phyloP scores from a whole-genome alignment of 176 grass and related monocot species.

The Oryza meyeriana region DNA sequence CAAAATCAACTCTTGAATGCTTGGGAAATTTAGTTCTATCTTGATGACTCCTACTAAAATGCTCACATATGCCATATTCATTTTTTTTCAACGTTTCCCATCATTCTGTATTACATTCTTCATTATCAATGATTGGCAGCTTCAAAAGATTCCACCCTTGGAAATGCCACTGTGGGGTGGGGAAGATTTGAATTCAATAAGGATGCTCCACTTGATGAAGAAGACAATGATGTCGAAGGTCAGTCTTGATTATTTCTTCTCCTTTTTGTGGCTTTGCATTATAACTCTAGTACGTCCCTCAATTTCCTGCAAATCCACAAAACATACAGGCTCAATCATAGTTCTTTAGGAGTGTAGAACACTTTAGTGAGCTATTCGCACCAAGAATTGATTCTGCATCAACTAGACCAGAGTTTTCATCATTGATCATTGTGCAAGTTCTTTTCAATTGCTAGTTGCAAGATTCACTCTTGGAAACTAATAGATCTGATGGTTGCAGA shows the following conservation, averaged over 20 bases:
- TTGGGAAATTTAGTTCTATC: not conserved
- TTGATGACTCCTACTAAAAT: not conserved
- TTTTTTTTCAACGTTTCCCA: not conserved
- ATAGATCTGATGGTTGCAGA: not conserved
- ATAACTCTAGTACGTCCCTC: not conserved
- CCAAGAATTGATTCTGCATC: not conserved
- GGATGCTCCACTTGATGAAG: constrained; percentile 89
- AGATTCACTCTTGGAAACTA: constrained; percentile 5
- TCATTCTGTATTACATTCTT: not conserved
- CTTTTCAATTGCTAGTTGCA: constrained; percentile 5
- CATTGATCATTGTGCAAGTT: not conserved
- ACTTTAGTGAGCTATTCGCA: not conserved
- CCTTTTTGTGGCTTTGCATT: not conserved
- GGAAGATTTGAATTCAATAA: constrained; percentile 94
- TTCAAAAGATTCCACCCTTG: constrained; percentile 75
- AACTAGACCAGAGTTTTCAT: not conserved
- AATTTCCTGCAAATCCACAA: not conserved
- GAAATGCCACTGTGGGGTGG: constrained; percentile 59
- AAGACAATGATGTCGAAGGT: constrained; percentile 72
- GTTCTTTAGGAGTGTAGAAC: not conserved
- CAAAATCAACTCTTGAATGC: not conserved
- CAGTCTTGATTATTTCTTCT: constrained; percentile 16
- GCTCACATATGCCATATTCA: not conserved
- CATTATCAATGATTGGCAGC: constrained; percentile 40
- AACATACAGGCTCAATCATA: not conserved